Evolutionary conservation across 2,329 filamentous ascomycete species (phyloP), one percentile per base, ranked within the genome.

Genomic region (Phialophora chinensis): DNA sequence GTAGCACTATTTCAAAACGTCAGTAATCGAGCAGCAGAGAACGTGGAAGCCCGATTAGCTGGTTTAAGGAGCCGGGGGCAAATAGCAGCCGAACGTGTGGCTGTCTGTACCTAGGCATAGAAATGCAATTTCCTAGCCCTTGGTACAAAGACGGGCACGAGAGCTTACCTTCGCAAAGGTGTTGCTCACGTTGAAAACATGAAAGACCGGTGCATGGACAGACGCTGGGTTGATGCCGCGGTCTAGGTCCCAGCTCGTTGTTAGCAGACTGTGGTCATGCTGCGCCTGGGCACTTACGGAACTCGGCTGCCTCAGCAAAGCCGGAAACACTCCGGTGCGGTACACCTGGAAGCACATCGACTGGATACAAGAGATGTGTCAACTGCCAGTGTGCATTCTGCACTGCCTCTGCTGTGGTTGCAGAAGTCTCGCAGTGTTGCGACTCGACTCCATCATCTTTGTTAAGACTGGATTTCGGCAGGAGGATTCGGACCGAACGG

Each of bases 181-280:
- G n/a, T 60, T 60, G 57, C 25, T 60, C 42, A 60, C 57, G 35
- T 60, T 20, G n/a, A 60, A 60, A 10, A 60, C 20, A 29, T 60
- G 57, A 17, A 60, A 60, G 8, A 60, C 57, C 1, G 57, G 57
- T 0, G 57, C 57, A 27, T 60, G 57, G 4, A 60, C 44, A 29
- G 52, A 27, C 8, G 47, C 17, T 52, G 57, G 57, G 20, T 33
- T 20, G 57, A 60, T 27, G n/a, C n/a, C 44, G n/a, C 57, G 47
- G 17, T 60, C 57, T 60, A n/a, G 2, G 17, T 55, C 27, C 27
- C 53, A 55, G 14, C 20, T 33, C n/a, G 12, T n/a, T 50, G 47
- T 27, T 25, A 20, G 47, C 14, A 25, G 20, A 25, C 8, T 27
- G 29, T 27, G 35, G 27, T 20, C 17, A 17, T 17, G 6, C 31